phyloP scores from a whole-genome alignment of 2,329 filamentous ascomycete species.

The Alternaria arbusti region DNA sequence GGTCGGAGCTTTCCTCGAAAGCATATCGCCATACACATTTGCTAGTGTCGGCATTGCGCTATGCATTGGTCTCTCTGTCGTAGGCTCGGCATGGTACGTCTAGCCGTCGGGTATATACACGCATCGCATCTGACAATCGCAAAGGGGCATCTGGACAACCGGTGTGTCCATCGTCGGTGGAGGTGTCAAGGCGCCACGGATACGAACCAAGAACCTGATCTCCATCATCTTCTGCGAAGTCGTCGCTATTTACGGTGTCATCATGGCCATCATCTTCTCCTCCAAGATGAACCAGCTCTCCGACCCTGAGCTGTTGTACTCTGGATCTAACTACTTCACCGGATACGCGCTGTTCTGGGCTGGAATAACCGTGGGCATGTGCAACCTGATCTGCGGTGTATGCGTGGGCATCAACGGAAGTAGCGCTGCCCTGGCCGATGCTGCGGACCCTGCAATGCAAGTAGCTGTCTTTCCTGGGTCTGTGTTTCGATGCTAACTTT shows the following conservation, averaged over 20 bases:
- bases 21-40: constrained; percentile 93
- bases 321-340: constrained; percentile 85
- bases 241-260: constrained; percentile 99
- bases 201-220: constrained; percentile 99
- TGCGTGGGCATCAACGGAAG: constrained; percentile 98
- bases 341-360: constrained; percentile 97
- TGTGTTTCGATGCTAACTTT: constrained; percentile 10
- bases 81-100: constrained; percentile 92
- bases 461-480: constrained; percentile 45
- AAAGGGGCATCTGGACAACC: constrained; percentile 98
- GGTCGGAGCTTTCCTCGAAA: constrained; percentile 93
- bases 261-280: constrained; percentile 99
- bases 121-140: constrained; percentile 19
- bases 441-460: constrained; percentile 87
- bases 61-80: constrained; percentile 94
- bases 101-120: background rate
- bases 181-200: constrained; percentile 94
- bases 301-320: constrained; percentile 70
- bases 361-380: constrained; percentile 90
- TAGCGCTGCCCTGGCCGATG: constrained; percentile 93
- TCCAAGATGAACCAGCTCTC: constrained; percentile 77
- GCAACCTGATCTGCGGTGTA: constrained; percentile 94
- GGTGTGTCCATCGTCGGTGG: constrained; percentile 96
- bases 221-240: constrained; percentile 99
- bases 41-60: constrained; percentile 87